These are phyloP conservation scores for Creolimax fragrantissima DNA, from an alignment of 78 protist genomes.

Conservation along the genomic window DNA sequence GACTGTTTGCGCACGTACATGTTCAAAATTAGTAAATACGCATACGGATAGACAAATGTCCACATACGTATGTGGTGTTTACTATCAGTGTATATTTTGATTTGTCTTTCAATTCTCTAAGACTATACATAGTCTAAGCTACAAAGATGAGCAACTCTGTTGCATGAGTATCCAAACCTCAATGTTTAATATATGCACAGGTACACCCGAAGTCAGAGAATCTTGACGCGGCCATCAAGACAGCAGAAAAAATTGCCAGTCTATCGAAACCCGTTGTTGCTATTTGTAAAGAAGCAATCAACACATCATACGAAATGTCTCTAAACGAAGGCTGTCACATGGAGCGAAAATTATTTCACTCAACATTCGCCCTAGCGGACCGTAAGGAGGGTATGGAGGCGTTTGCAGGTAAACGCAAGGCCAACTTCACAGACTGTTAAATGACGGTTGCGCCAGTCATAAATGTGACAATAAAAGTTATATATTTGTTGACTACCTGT, in stretches of 20 bases:
- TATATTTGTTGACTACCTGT: no score
- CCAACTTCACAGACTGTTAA: conserved; percentile 67
- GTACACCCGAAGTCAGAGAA: not conserved
- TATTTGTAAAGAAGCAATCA: conserved; percentile 74
- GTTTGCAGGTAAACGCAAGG: conserved; percentile 72
- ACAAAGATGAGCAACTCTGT: no score
- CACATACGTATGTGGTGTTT: not conserved
- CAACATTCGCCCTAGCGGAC: conserved; percentile 83
- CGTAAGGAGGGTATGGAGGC: conserved; percentile 92
- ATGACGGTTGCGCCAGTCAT: no score
- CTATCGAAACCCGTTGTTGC: conserved; percentile 51
- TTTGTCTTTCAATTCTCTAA: no score
- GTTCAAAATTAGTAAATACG: not conserved
- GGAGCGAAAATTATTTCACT: conserved; percentile 81
- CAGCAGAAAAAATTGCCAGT: conserved; percentile 59
- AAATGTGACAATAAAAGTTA: no score
- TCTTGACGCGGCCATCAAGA: not conserved
- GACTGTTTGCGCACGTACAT: not conserved
- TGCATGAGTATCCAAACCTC: no score
- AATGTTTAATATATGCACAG: no score
- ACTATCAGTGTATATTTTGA: no score
- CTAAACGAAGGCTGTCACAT: conserved; percentile 70
- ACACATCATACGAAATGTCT: conserved; percentile 58
- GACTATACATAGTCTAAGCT: no score
- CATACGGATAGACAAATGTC: not conserved